Percentiles rank a stretch among this genome's conserved stretches.
Evolutionary conservation across 805 yeast genomes (phyloP).

Genomic region (Komagataella pastoris): DNA sequence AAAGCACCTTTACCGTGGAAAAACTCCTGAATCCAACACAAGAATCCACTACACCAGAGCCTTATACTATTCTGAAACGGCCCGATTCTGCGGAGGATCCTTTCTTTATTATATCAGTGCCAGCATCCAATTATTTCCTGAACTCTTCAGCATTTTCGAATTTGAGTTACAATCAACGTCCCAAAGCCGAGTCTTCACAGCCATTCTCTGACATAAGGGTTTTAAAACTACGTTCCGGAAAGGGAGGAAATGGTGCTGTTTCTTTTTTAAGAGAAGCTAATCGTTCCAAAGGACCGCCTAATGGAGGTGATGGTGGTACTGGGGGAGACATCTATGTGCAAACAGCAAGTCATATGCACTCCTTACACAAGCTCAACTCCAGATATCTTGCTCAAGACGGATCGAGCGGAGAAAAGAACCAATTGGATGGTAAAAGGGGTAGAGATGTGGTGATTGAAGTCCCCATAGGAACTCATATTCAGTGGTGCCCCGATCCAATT

Average conservation of each 20-base stretch:
- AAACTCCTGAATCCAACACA: conserved; percentile 6
- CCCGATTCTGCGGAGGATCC: conserved; percentile 3
- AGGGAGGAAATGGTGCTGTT: conserved; percentile 81
- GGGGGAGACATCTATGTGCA: conserved; percentile 84
- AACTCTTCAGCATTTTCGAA: conserved; percentile 26
- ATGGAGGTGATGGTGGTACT: conserved; percentile 97
- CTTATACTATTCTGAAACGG: background rate
- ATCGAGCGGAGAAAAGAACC: conserved; percentile 53
- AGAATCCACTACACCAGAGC: conserved; percentile 9
- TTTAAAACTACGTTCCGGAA: conserved; percentile 58
- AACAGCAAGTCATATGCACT: conserved; percentile 59
- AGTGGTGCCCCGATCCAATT: conserved; percentile 73
- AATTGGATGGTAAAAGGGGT: conserved; percentile 80
- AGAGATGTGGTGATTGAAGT: conserved; percentile 69
- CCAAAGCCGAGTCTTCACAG: conserved; percentile 27
- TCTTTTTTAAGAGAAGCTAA: conserved; percentile 84
- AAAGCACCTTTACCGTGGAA: background rate
- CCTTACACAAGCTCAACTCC: conserved; percentile 56
- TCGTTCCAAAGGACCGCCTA: conserved; percentile 82
- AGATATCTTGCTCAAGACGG: conserved; percentile 68
- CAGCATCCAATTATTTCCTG: conserved; percentile 17
- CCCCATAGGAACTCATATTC: conserved; percentile 81
- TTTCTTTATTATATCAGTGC: conserved; percentile 14
- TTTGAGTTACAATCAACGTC: conserved; percentile 21
- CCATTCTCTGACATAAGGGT: conserved; percentile 54